Base-by-base conservation (phyloP, 2,329 filamentous ascomycete genomes). In the Annulohypoxylon truncatum region DNA sequence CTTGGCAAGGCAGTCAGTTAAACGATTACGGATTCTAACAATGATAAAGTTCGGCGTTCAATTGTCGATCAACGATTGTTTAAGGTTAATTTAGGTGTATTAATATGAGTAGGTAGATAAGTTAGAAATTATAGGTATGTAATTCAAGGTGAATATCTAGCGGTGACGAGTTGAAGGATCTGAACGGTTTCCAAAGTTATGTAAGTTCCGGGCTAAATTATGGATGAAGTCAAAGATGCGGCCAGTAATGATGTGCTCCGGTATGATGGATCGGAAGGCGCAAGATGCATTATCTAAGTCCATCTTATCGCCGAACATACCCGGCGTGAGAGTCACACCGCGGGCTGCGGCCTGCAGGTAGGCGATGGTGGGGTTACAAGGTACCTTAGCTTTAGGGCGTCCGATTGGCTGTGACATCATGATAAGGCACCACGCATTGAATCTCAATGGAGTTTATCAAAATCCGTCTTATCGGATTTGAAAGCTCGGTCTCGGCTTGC, bases 381-480 rank as follows among this genome's bases (percentile, higher is more conserved):
- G 35, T 38, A 18, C 35, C 35, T 24, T 31, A 61, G 52, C 7
- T 59, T 33, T 18, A 40, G 29, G 20, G 15, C 33, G 61, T 68
- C 68, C 68, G 65, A 73, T 73, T 73, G 71, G 72, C 44, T 63
- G 50, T 71, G 69, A 73, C 69, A 72, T 74, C 67, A 70, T 70
- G 62, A 61, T 61, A 56, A 63, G 51, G 29, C 53, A 31, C 38
- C 40, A 22, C 31, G 33, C 31, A 61, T 35, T 24, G 38, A 22
- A 20, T 8, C 51, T 26, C 13, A 31, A n/a, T 29, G 35, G 62
- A 59, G 42, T 65, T 62, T 61, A 44, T 62, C 57, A 58, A 66
- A 67, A 54, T 61, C 61, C 57, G 44, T 40, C 51, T 13, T 15
- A 33, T 67, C 64, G 67, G 64, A 50, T 28, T 65, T 61, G 51